phyloP scores from a whole-genome alignment of 306 rosid species.

The Sindora glabra region DNA sequence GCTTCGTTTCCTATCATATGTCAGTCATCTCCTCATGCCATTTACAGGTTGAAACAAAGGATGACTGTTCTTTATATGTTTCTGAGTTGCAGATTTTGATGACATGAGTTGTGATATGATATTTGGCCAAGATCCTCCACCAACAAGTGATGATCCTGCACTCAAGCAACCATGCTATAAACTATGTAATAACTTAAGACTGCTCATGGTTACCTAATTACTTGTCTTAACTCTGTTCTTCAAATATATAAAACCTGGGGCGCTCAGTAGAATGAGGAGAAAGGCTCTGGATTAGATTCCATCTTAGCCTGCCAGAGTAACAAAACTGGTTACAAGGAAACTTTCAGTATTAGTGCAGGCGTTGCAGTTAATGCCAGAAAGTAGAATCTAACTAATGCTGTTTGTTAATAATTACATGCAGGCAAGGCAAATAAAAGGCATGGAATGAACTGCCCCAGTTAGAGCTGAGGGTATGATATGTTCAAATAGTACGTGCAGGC shows the following conservation, averaged over 20 bases:
- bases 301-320: background rate
- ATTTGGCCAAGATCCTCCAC: constrained; percentile 84
- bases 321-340: background rate
- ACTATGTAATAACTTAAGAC: constrained; percentile 63
- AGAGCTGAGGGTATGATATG: constrained; percentile 14
- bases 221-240: background rate
- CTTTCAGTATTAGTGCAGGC: background rate
- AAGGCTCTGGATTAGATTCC: background rate
- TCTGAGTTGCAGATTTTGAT: constrained; percentile 73
- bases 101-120: constrained; percentile 98
- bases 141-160: constrained; percentile 65
- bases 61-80: constrained; percentile 5
- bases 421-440: constrained; percentile 66
- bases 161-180: constrained; percentile 86
- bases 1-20: no score
- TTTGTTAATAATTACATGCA: constrained; percentile 35
- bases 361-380: background rate
- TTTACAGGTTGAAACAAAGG: constrained; percentile 7
- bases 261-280: background rate
- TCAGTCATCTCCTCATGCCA: background rate
- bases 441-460: constrained; percentile 42
- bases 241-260: background rate
- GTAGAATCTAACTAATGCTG: background rate
- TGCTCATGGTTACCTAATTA: background rate
- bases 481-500: no score